Evolutionary conservation across 2,329 filamentous ascomycete genomes (phyloP).

Genomic region (Neonectria magnoliae): DNA sequence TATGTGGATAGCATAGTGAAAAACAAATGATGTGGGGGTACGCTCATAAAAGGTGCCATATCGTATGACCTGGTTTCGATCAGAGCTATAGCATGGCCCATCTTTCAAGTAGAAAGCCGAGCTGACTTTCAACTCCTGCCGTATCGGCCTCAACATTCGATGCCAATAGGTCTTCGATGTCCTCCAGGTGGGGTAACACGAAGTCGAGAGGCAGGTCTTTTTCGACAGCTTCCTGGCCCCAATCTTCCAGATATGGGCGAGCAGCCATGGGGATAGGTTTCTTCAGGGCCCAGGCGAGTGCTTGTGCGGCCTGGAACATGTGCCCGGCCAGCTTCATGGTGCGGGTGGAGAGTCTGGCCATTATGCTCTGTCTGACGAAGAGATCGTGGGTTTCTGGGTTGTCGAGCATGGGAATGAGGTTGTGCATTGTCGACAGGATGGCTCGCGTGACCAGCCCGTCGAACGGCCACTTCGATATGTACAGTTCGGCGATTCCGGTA

Average conservation of each 20-base stretch:
- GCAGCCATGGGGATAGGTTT: neutral
- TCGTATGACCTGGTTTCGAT: too few relatives aligned
- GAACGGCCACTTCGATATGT: neutral
- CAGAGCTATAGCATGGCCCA: neutral
- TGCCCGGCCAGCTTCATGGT: neutral
- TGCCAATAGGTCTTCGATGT: neutral
- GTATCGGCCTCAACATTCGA: neutral
- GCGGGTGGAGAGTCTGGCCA: neutral
- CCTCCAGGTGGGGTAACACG: neutral
- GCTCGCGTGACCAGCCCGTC: neutral
- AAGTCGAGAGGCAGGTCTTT: neutral
- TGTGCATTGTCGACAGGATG: neutral
- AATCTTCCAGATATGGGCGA: neutral
- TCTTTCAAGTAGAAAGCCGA: neutral
- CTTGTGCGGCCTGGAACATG: neutral
- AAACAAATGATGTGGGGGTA: too few relatives aligned
- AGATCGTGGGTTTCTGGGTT: neutral
- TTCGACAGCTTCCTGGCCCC: neutral
- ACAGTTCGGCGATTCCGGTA: neutral
- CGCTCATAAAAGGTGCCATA: too few relatives aligned
- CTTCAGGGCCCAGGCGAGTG: neutral
- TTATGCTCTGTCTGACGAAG: neutral
- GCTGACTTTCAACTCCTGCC: neutral
- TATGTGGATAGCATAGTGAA: too few relatives aligned
- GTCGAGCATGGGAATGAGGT: neutral